Percentiles rank a stretch among this genome's conserved stretches.
phyloP scores from a whole-genome alignment of 2,329 filamentous ascomycete genomes.

The Mycosphaerella arachidis region DNA sequence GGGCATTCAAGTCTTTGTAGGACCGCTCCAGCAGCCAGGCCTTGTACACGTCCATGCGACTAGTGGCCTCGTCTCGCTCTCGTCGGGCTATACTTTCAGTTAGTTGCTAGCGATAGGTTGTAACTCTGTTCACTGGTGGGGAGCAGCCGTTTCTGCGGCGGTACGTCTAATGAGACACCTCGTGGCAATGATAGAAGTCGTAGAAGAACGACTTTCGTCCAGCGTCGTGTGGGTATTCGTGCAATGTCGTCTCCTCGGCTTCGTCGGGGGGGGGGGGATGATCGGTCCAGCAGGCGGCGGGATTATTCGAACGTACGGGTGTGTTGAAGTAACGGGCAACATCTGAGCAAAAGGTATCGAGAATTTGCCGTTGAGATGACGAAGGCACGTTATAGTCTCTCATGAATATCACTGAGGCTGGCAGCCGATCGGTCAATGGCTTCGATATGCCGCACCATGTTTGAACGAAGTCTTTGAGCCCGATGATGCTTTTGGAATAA shows the following conservation, averaged over 20 bases:
- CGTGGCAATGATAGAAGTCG: conserved; percentile 3
- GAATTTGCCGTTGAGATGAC: too few relatives aligned
- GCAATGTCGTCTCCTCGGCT: not conserved
- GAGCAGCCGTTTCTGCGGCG: not conserved
- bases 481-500: too few relatives aligned
- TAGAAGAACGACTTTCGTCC: conserved; percentile 1
- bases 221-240: not conserved
- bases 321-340: too few relatives aligned
- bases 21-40: not conserved
- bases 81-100: not conserved
- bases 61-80: not conserved
- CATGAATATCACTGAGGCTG: too few relatives aligned
- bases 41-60: not conserved
- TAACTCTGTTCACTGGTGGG: conserved; percentile 3
- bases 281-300: too few relatives aligned
- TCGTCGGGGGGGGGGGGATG: too few relatives aligned
- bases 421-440: too few relatives aligned
- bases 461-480: not conserved
- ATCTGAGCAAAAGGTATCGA: too few relatives aligned
- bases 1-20: not conserved
- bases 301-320: too few relatives aligned
- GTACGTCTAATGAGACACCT: not conserved
- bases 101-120: not conserved
- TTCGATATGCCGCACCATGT: too few relatives aligned
- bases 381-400: too few relatives aligned